Evolutionary conservation across 345 rosid genomes (phyloP), one percentile per base, ranked within the genome.

Genomic region (Dipteronia dyeriana): DNA sequence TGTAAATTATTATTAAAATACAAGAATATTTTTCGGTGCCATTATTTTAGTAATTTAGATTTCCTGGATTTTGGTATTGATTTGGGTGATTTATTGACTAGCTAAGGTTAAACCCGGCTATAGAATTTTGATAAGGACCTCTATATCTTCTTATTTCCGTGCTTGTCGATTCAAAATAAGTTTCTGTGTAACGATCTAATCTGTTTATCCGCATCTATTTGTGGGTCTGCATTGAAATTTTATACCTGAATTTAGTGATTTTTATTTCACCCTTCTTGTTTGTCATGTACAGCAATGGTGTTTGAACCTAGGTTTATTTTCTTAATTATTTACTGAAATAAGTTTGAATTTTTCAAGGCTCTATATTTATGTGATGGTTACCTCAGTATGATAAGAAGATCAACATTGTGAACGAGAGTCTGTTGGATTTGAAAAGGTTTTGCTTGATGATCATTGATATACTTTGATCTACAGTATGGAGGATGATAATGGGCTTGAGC

Each of bases 401-500:
- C 71, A 31, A n/a, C 20, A 57, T 63, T 56, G 60, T 73, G 64
- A 78, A 20, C 19, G 59, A n/a, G 66, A 19, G 19, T 69, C 61
- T 73, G 20, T 17, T n/a, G 66, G 34, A 57, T 53, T 45, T 20
- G 41, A 66, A 71, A 31, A 22, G 38, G n/a, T 54, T 59, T 64
- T 47, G 47, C 63, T 69, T 3, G 66, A 66, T 14, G 34, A 25
- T 66, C 34, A 7, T 76, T 68, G 49, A 59, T 66, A 66, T 72
- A 43, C 47, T 51, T 56, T 12, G 26, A 71, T 39, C 71, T 26
- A 41, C 71, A 79, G 74, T 43, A 94, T 96, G 98, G 98, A 92
- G 54, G 97, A 94, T 45, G 97, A 94, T 67, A 91, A 87, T 82
- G 98, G 94, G 56, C 97, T 94, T 64, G 97, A 94, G 86, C 97